Conservation (phyloP, 441 rosid genomes). For the Gossypium lobatum region DNA sequence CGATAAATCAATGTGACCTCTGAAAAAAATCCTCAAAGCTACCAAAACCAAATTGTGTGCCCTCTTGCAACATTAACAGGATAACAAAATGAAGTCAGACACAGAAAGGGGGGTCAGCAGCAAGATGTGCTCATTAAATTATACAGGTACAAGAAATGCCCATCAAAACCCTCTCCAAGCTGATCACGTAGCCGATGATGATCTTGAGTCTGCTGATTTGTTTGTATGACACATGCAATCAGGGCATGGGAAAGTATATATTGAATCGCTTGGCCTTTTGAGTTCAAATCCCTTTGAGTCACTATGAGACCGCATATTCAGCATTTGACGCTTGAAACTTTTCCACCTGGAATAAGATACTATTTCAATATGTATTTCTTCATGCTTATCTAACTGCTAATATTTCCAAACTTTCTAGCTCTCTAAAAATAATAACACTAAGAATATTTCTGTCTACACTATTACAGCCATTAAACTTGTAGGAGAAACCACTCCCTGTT, state of each 20-base stretch:
- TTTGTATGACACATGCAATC: constrained; percentile 91
- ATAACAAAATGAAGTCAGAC: constrained; percentile 49
- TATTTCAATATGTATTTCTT: neutral
- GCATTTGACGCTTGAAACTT: constrained; percentile 87
- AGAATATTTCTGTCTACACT: neutral
- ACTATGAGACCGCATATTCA: constrained; percentile 87
- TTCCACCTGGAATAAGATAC: constrained; percentile 58
- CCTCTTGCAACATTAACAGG: constrained; percentile 28
- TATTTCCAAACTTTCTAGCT: neutral
- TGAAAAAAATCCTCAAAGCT: constrained; percentile 32
- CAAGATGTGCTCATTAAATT: constrained; percentile 20
- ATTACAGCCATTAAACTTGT: neutral
- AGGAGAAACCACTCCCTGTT: neutral
- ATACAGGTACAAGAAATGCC: constrained; percentile 21
- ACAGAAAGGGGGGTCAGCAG: constrained; percentile 35
- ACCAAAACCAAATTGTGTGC: constrained; percentile 33
- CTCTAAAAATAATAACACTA: neutral
- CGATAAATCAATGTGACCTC: constrained; percentile 30
- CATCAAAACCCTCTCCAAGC: constrained; percentile 14
- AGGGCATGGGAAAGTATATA: constrained; percentile 91
- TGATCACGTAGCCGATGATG: constrained; percentile 44
- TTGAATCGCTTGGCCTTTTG: constrained; percentile 80
- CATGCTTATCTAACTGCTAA: constrained; percentile 5
- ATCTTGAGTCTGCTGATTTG: constrained; percentile 53
- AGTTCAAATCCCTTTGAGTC: constrained; percentile 93